A percentile compares a stretch with the other conserved stretches of the same genome.
Conservation (phyloP, 2,329 filamentous ascomycete genomes). For the Xylariaceae sp. region DNA sequence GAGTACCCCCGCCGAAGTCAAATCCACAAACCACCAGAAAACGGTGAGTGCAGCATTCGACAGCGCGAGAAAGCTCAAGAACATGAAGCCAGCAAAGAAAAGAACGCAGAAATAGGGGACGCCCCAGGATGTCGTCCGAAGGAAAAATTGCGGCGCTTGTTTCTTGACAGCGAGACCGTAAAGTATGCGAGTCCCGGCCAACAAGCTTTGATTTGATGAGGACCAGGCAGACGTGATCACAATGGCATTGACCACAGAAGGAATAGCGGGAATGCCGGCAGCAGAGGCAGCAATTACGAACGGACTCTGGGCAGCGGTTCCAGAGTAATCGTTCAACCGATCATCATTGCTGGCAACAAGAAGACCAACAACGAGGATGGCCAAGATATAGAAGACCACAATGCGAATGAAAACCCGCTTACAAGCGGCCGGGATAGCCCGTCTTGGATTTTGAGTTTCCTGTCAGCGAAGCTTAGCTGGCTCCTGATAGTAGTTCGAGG, state of each 20-base stretch:
- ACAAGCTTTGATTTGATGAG: slow-evolving; percentile 63
- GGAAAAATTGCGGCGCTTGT: slow-evolving; percentile 55
- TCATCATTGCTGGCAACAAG: slow-evolving; percentile 53
- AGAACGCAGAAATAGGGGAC: slow-evolving; percentile 56
- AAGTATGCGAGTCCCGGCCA: slow-evolving; percentile 55
- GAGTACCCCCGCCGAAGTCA: slow-evolving; percentile 60
- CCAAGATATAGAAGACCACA: slow-evolving; percentile 55
- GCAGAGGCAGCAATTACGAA: slow-evolving; percentile 69
- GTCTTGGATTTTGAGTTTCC: slow-evolving; percentile 39
- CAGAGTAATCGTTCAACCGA: slow-evolving; percentile 42
- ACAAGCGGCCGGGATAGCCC: slow-evolving; percentile 45
- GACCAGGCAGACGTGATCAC: slow-evolving; percentile 71
- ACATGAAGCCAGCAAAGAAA: slow-evolving; percentile 51
- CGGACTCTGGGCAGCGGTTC: slow-evolving; percentile 49
- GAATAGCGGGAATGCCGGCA: slow-evolving; percentile 63
- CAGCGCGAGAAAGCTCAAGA: slow-evolving; percentile 55
- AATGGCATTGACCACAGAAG: slow-evolving; percentile 71
- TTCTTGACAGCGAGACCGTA: slow-evolving; percentile 57
- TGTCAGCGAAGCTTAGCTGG: not conserved
- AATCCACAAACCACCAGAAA: slow-evolving; percentile 61
- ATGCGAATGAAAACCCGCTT: slow-evolving; percentile 56
- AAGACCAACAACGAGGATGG: slow-evolving; percentile 55
- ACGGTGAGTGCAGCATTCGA: slow-evolving; percentile 56
- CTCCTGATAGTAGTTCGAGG: not conserved
- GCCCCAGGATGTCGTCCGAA: slow-evolving; percentile 47